phyloP scores from a whole-genome alignment of 371 early-diverging fungal species.

The Nematocida displodere region DNA sequence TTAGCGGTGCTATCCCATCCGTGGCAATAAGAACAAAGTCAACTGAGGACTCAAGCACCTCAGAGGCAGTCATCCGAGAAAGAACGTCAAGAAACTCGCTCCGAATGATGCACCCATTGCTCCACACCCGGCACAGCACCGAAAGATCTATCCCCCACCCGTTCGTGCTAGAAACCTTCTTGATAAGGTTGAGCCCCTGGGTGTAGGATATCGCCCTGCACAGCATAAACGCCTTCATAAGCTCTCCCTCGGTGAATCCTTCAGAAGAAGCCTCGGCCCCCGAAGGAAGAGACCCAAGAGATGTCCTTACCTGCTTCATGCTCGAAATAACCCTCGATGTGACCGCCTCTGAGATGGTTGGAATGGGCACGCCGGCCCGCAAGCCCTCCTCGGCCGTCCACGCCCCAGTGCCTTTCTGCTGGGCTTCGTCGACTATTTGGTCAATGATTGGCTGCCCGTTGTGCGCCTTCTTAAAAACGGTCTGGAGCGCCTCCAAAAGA shows the following conservation, averaged over 20 bases:
- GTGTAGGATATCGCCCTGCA: slow-evolving; percentile 92
- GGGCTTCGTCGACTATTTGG: slow-evolving; percentile 87
- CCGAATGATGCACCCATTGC: slow-evolving; percentile 95
- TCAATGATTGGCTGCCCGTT: slow-evolving; percentile 76
- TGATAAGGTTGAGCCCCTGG: slow-evolving; percentile 95
- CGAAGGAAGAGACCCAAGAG: not conserved
- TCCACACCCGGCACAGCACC: slow-evolving; percentile 92
- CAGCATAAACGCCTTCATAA: slow-evolving; percentile 77
- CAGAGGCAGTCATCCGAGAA: not conserved
- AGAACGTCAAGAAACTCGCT: slow-evolving; percentile 52
- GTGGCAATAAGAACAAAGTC: slow-evolving; percentile 84
- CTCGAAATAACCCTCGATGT: slow-evolving; percentile 87
- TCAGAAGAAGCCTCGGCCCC: not conserved
- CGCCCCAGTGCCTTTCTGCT: slow-evolving; percentile 94
- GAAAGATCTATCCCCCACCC: slow-evolving; percentile 87
- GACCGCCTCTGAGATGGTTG: slow-evolving; percentile 90
- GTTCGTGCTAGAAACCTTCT: slow-evolving; percentile 80
- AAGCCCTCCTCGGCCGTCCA: slow-evolving; percentile 89
- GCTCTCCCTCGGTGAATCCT: slow-evolving; percentile 71
- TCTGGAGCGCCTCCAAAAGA: slow-evolving; percentile 85
- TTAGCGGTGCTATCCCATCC: slow-evolving; percentile 74
- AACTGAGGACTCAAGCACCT: slow-evolving; percentile 64
- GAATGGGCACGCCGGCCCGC: slow-evolving; percentile 82
- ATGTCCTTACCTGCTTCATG: slow-evolving; percentile 79
- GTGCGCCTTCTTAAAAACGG: slow-evolving; percentile 82